Base-by-base conservation (phyloP, 2,329 filamentous ascomycete species). In the Chaetoscypha palmicola region DNA sequence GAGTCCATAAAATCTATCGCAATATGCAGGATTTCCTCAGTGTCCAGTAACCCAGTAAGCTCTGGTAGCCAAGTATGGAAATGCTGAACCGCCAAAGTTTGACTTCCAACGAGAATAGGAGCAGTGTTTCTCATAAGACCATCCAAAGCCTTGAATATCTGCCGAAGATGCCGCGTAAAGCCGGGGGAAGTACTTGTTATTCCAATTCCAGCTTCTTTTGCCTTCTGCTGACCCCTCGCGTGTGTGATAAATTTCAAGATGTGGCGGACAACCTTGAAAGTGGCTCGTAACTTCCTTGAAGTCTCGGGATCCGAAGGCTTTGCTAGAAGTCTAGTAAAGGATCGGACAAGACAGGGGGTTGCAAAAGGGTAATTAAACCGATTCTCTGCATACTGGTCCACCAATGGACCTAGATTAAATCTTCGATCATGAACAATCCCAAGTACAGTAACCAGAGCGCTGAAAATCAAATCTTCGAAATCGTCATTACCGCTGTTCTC, bases 21-120 rank as follows among this genome's bases (percentile, higher is more conserved):
- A 51, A 96, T 84, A 57, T 94, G 84, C 41, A 96, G 70, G 35
- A 96, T 91, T 62, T 97, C 91, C 56, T 89, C 83, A 0, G 83
- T 81, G 3, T 76, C 77, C 59, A 97, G 73, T 28, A 92, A 72
- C 1, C 82, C 79, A 0, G 79, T 73, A 8, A 98, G 77, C 61
- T 97, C 91, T 0, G 92, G 91, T n/a, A 98, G 70, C 92, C 92
- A 98, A 0, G 86, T 86, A 61, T 97, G 91, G 62, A 97, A 94
- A 62, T 97, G 88, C 64, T 98, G 92, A 10, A 97, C 89, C 2
- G 94, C 81, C 38, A 98, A 70, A 0, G 92, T 97, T 66, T 98
- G 94, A 51, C 86, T 97, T 24, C 92, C 92, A 11, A 97, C 86
- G 19, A 97, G 70, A 14, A 90, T 81, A 0, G 92, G 86, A 2